Evolutionary conservation across 106 monocot species (phyloP), one percentile per base, ranked within the genome.

Genomic region (Platanthera guangdongensis): DNA sequence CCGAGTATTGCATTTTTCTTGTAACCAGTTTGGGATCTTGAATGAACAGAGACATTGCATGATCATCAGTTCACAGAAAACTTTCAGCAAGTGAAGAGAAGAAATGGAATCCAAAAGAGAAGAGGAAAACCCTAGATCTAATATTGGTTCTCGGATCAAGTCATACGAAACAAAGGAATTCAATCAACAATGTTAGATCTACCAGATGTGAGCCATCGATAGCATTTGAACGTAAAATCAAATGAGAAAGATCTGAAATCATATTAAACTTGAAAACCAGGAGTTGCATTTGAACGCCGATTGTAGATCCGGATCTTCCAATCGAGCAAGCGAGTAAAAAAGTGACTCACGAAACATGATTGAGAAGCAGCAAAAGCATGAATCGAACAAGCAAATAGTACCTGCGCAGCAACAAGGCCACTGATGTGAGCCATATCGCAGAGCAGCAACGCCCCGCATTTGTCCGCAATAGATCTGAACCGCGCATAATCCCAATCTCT

Each of bases 341-440:
- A 8, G 8, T 6, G 8, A 32, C 3, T 12, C 32, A 9, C 11
- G 32, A 65, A 65, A 65, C 32, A 65, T 30, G 9, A 30, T 10
- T 10, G 30, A 65, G 32, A 65, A 65, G 12, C 32, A 32, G 65
- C 65, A 65, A 3, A 32, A 65, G 11, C n/a, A 32, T 39, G 65
- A 70, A 47, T 70, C 47, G 46, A 70, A 16, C 47, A 48, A n/a
- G 47, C 47, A 46, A 70, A 70, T 10, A 9, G 68, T 79, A 88
- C 91, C 91, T 91, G 86, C 7, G 91, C 88, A 70, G 91, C 91
- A 4, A 91, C 91, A 11, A 91, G 91, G 14, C 91, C 91, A 49
- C 88, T 88, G 78, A 91, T 91, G 75, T 91, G 91, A 0, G 91
- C 91, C 91, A 91, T 91, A 32, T 91, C 91, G 69, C 91, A 91